Evolutionary conservation across 2,329 filamentous ascomycete species (phyloP), one percentile per base, ranked within the genome.

Genomic region (Fusarium anthophilum): DNA sequence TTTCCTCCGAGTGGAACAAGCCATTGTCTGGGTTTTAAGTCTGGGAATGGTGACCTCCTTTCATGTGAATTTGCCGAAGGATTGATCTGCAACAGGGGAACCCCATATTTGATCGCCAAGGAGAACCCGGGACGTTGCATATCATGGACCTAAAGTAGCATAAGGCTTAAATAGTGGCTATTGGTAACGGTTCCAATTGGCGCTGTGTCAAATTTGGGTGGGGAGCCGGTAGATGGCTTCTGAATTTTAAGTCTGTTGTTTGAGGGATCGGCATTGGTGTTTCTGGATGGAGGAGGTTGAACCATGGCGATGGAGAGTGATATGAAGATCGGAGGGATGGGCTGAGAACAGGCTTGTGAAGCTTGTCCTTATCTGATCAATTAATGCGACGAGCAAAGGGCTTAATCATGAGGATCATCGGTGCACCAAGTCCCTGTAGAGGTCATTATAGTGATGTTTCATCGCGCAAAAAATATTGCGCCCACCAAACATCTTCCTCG

Each of bases 1-100:
- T 6, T 1, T n/a, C 0, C 0, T 1, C 0, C 1, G 0, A 2
- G 13, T 1, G 0, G 6, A 15, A 15, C 14, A 58, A 28, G 55
- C 6, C 3, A 20, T 38, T 6, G 18, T 32, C 3, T 4, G 2
- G 8, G n/a, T 12, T 57, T 58, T 65, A 66, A 48, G 5, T 9
- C 3, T 18, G 6, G 15, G 6, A 1, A 2, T 9, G 5, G 6
- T 1, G 0, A 28, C 17, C 43, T 35, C 44, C 41, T 66, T 44
- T 48, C 50, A 38, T 57, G 37, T n/a, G 37, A 10, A 30, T 47
- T 48, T 58, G 22, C 30, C 38, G 22, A 30, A 58, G 41, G 10
- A 57, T 35, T 9, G 50, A 66, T 66, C 63, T 66, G 22, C 63
- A 24, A 17, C 30, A 58, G 24, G 63, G 48, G 43, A 32, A 38